Conservation (phyloP, 108 stramenopile species). For the Cyclotella atomus region DNA sequence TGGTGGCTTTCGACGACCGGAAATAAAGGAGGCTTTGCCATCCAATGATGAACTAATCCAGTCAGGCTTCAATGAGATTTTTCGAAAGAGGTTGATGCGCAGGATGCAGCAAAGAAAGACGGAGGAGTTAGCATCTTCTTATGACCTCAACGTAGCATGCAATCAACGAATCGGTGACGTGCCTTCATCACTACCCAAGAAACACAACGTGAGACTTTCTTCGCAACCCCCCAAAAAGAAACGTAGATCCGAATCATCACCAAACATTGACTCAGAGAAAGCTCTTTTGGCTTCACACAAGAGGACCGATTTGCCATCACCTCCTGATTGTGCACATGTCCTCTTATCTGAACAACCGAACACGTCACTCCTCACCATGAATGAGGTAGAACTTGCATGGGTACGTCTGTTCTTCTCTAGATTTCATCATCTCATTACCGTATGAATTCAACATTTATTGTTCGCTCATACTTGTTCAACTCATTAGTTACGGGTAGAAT, state of each 20-base stretch:
- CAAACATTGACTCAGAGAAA: not conserved
- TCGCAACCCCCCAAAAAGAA: not conserved
- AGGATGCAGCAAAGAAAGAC: constrained; percentile 18
- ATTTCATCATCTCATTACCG: not conserved
- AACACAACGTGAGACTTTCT: not conserved
- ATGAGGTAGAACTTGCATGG: constrained; percentile 40
- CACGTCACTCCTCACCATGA: constrained; percentile 14
- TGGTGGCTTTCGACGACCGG: constrained; percentile 31
- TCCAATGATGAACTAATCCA: constrained; percentile 24
- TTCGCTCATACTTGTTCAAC: not conserved
- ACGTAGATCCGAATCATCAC: not conserved
- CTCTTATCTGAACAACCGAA: not conserved
- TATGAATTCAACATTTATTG: not conserved
- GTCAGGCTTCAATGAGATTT: constrained; percentile 21
- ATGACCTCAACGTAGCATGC: constrained; percentile 26
- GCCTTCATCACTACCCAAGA: not conserved
- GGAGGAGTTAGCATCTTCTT: constrained; percentile 9
- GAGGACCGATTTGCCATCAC: not conserved
- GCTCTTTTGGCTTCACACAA: not conserved
- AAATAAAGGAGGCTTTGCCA: constrained; percentile 22
- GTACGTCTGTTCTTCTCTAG: constrained; percentile 1
- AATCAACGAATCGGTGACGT: constrained; percentile 19
- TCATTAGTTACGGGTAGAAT: constrained; percentile 31
- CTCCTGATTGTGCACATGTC: not conserved
- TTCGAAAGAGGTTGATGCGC: constrained; percentile 16